Evolutionary conservation across 768 basidiomycete species (phyloP).

Genomic region (Vararia minispora): DNA sequence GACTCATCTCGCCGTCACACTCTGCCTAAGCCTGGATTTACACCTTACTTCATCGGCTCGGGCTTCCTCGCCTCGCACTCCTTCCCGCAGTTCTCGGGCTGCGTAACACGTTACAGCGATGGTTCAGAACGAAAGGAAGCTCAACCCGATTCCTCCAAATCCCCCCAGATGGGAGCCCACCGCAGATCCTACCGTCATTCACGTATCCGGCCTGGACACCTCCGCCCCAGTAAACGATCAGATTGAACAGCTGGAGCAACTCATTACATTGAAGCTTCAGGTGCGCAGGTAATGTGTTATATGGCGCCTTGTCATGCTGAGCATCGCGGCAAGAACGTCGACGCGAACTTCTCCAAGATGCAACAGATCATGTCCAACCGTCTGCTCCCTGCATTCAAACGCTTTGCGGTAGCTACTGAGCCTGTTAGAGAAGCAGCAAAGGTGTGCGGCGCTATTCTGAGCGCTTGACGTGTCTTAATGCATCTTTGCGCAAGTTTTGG

Average conservation of each 20-base stretch:
- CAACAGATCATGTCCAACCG: slow-evolving; percentile 74
- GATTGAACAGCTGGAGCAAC: slow-evolving; percentile 91
- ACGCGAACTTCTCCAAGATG: slow-evolving; percentile 86
- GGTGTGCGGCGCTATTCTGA: slow-evolving; percentile 33
- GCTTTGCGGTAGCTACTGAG: slow-evolving; percentile 79
- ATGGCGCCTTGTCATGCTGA: not conserved
- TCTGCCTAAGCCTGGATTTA: too few species aligned
- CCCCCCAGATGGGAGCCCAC: slow-evolving; percentile 59
- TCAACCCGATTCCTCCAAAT: slow-evolving; percentile 43
- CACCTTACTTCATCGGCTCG: too few species aligned
- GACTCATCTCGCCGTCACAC: too few species aligned
- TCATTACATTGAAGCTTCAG: slow-evolving; percentile 88
- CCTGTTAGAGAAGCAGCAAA: slow-evolving; percentile 86
- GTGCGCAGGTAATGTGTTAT: slow-evolving; percentile 24
- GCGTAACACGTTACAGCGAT: too few species aligned
- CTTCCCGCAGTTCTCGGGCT: too few species aligned
- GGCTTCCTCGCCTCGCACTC: too few species aligned
- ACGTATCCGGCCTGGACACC: slow-evolving; percentile 62
- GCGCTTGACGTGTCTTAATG: not conserved
- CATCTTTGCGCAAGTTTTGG: slow-evolving; percentile 62
- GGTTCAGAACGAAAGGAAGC: too few species aligned
- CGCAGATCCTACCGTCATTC: slow-evolving; percentile 49
- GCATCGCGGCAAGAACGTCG: slow-evolving; percentile 52
- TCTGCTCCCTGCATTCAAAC: slow-evolving; percentile 81
- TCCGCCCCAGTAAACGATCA: slow-evolving; percentile 65